Base-by-base conservation (phyloP, 352 stramenopile species). In the Globisporangium yorkense region DNA sequence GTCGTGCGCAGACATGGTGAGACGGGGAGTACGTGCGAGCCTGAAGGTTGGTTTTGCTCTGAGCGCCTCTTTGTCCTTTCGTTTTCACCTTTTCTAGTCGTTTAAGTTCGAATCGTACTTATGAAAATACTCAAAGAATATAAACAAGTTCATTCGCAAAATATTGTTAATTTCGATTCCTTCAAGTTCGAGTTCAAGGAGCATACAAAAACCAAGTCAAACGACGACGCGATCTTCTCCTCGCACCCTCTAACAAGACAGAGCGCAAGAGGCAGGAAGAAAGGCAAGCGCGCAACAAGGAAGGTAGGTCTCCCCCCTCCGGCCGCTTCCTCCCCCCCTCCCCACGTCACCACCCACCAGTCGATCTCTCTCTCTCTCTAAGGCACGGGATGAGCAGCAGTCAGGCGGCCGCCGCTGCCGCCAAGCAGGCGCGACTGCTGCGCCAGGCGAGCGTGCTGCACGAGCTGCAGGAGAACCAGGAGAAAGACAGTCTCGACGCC, bases 361-460 rank as follows among this genome's bases (percentile, higher is more conserved):
- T 49, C n/a, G 9, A 5, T 48, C 43, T 9, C n/a, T 29, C 43
- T 18, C n/a, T 16, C 43, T 29, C 43, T n/a, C 41, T 16, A 7
- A 16, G n/a, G 20, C 44, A 20, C 44, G 9, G n/a, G 12, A 49
- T 49, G 44, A 49, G 44, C 44, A 73, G 63, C 59, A 72, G 60
- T 51, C 58, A 64, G 52, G 13, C 51, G 45, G 12, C 41, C 20
- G 43, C 43, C n/a, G 44, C 51, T 27, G 51, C 55, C 15, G 49
- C 49, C n/a, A 66, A 66, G 52, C 58, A 63, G 57, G 59, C 65
- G 33, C 50, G 52, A 24, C 68, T 80, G 15, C 55, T 77, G 68
- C 77, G 84, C 20, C 84, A 93, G 56, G 68, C 72, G n/a, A 91
- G 80, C 66, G 79, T 90, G 55, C 70, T 93, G 27, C 73, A 91